phyloP scores from a whole-genome alignment of 208 protist species.

The Trypanosomatidae sp. region DNA sequence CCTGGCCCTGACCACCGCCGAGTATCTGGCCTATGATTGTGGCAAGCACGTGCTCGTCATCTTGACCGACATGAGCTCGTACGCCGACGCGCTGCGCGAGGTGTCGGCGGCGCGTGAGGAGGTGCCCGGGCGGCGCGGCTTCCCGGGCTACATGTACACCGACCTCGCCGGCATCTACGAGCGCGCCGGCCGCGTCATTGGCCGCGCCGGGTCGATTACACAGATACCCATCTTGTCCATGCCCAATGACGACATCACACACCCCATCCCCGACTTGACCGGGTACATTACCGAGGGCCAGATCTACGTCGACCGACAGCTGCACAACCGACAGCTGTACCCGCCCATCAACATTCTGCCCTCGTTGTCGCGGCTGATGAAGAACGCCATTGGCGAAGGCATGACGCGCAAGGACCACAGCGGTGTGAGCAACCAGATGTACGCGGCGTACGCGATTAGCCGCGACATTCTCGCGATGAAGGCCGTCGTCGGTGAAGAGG shows the following conservation, averaged over 20 bases:
- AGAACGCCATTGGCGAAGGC: slow-evolving; percentile 99
- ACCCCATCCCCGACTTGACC: slow-evolving; percentile 99
- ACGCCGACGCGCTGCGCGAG: slow-evolving; percentile 99
- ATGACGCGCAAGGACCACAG: slow-evolving; percentile 99
- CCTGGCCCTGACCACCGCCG: slow-evolving; percentile 98
- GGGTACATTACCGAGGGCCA: slow-evolving; percentile 99
- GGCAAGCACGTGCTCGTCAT: slow-evolving; percentile 99
- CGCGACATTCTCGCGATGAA: slow-evolving; percentile 99
- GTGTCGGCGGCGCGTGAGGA: slow-evolving; percentile 99
- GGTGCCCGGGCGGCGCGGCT: slow-evolving; percentile 99
- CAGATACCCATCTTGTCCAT: slow-evolving; percentile 99
- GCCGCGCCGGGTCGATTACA: slow-evolving; percentile 98
- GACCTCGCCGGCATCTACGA: slow-evolving; percentile 99
- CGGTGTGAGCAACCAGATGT: slow-evolving; percentile 99
- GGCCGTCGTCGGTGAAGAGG: slow-evolving; percentile 99
- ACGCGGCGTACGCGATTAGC: slow-evolving; percentile 99
- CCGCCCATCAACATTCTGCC: slow-evolving; percentile 99
- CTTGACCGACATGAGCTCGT: slow-evolving; percentile 99
- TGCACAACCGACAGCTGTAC: slow-evolving; percentile 99
- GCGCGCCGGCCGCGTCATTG: slow-evolving; percentile 98
- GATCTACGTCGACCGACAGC: slow-evolving; percentile 99
- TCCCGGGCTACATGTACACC: slow-evolving; percentile 99
- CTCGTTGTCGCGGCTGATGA: slow-evolving; percentile 99
- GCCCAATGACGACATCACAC: slow-evolving; percentile 99
- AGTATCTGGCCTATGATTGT: slow-evolving; percentile 99